Evolutionary conservation across 2,329 filamentous ascomycete species (phyloP).

Genomic region (Fusarium sp.): DNA sequence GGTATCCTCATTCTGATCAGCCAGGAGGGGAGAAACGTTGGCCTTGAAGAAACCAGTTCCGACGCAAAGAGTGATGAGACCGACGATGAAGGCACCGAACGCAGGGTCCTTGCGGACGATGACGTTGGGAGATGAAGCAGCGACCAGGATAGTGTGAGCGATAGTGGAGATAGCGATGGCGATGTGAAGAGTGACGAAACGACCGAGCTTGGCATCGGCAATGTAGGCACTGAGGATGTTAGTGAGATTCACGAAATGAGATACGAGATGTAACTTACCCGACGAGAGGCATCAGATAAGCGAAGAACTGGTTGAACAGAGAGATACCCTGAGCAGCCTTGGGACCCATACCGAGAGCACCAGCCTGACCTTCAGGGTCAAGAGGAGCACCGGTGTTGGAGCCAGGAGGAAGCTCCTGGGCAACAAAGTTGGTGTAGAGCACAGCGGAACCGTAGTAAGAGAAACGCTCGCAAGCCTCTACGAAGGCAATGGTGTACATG

Average conservation of each 20-base stretch:
- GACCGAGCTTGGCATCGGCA: slow-evolving; percentile 78
- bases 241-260: not conserved
- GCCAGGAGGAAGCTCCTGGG: slow-evolving; percentile 63
- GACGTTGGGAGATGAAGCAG: slow-evolving; percentile 72
- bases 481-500: slow-evolving; percentile 77
- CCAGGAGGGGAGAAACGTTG: slow-evolving; percentile 79
- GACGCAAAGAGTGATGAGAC: slow-evolving; percentile 65
- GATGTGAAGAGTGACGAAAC: slow-evolving; percentile 78
- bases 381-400: slow-evolving; percentile 65
- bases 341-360: slow-evolving; percentile 70
- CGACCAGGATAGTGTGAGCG: slow-evolving; percentile 74
- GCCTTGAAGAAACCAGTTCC: slow-evolving; percentile 86
- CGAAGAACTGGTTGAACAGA: slow-evolving; percentile 71
- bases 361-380: slow-evolving; percentile 53
- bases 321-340: slow-evolving; percentile 63
- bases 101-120: slow-evolving; percentile 68
- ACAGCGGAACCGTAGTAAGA: slow-evolving; percentile 80
- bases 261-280: slow-evolving; percentile 55
- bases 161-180: slow-evolving; percentile 74
- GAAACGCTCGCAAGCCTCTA: slow-evolving; percentile 81
- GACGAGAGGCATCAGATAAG: slow-evolving; percentile 69
- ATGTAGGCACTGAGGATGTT: slow-evolving; percentile 57
- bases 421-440: slow-evolving; percentile 76
- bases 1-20: slow-evolving; percentile 74
- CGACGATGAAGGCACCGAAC: slow-evolving; percentile 76